Evolutionary conservation across 306 rosid genomes (phyloP).

Genomic region (Sechiopsis laciniata): DNA sequence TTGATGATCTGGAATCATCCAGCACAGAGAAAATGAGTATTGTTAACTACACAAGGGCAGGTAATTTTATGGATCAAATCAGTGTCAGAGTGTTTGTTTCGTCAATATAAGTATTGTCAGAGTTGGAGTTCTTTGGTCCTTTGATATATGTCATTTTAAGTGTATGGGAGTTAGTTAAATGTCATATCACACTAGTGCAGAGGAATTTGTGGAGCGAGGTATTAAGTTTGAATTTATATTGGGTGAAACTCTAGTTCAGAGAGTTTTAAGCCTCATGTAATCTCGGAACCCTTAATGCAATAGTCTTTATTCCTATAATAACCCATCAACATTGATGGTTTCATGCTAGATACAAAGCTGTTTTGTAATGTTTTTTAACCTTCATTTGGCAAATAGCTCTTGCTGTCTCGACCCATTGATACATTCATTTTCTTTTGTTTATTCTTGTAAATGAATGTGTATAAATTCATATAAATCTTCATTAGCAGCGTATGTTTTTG

Average conservation of each 20-base stretch:
- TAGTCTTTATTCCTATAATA: neutral
- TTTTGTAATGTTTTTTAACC: neutral
- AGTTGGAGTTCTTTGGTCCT: neutral
- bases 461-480: neutral
- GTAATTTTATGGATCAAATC: constrained; percentile 33
- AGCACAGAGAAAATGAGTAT: constrained; percentile 39
- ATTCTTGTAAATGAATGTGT: neutral
- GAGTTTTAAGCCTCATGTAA: neutral
- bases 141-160: neutral
- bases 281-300: neutral
- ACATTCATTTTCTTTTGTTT: constrained; percentile 6
- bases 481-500: neutral
- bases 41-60: constrained; percentile 75
- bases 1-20: constrained; percentile 57
- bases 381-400: neutral
- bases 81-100: neutral
- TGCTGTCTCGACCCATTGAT: neutral
- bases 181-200: neutral
- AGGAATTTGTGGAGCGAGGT: neutral
- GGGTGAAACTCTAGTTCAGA: neutral
- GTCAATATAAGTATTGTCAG: neutral
- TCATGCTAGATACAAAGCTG: constrained; percentile 2
- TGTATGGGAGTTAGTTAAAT: neutral
- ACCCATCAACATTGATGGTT: neutral
- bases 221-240: neutral